Evolutionary conservation across 2,329 filamentous ascomycete species (phyloP).

Genomic region (Trichoderma koningiopsis): DNA sequence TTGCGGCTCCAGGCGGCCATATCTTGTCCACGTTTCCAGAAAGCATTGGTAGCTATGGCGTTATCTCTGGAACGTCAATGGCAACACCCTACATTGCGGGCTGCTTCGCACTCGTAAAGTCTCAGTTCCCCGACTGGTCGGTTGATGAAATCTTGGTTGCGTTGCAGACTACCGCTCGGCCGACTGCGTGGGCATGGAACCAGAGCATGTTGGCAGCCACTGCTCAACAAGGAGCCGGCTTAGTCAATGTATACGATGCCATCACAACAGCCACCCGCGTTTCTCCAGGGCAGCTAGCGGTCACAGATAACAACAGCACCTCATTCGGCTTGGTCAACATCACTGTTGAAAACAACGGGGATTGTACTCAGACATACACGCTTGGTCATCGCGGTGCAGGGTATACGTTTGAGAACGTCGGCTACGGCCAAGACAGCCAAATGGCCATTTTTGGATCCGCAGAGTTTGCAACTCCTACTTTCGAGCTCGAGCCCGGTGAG

Average conservation of each 20-base stretch:
- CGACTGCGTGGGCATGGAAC: not conserved
- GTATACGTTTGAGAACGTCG: not conserved
- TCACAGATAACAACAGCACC: constrained; percentile 5
- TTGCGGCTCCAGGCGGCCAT: constrained; percentile 6
- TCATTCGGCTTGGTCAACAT: constrained; percentile 1
- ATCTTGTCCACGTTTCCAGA: constrained; percentile 8
- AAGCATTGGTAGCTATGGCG: constrained; percentile 4
- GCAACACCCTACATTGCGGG: constrained; percentile 6
- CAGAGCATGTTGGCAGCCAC: not conserved
- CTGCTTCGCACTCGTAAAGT: constrained; percentile 1
- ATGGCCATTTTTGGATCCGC: not conserved
- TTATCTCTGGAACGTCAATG: constrained; percentile 11
- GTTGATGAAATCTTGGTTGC: not conserved
- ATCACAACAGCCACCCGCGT: not conserved
- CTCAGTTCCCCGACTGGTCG: not conserved
- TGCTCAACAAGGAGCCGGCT: constrained; percentile 6
- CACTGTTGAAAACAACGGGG: not conserved
- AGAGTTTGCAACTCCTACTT: not conserved
- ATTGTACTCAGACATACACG: not conserved
- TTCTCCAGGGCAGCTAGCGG: not conserved
- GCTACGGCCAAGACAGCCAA: not conserved
- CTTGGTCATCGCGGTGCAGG: not conserved
- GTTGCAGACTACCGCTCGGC: not conserved
- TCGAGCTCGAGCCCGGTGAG: not conserved
- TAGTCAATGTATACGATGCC: constrained; percentile 8